Base-by-base conservation (phyloP, 176 grass and related monocot genomes). In the Cenchrus purpureus region DNA sequence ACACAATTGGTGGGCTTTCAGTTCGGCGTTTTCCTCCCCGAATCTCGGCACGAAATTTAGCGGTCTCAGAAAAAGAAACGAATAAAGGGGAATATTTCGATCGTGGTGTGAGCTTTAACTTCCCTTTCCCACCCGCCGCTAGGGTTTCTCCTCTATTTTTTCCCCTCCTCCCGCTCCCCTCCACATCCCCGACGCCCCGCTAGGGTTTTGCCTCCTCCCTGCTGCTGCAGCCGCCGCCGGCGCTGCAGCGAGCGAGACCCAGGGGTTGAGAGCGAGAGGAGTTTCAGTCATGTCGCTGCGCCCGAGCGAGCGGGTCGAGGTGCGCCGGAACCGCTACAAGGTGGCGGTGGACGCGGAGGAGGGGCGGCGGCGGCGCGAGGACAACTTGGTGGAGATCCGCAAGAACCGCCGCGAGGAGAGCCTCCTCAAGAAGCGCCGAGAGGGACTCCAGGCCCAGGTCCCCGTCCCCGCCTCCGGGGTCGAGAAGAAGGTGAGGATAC, bases 371-470 rank as follows among this genome's bases (percentile, higher is more conserved):
- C 83, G 93, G 83, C 86, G 96, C 77, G 96, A 95, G 84, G 96
- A 98, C 82, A 98, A 95, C 84, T 91, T 98, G 96, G 96, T 98
- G 19, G 96, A 98, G 88, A 91, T 98, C 80, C 96, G 96, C 43
- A 95, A 95, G 96, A 92, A 15, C 69, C 91, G 93, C 50, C 91
- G 96, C 61, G 96, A 98, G 86, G 96, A 98, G 90, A 98, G 86
- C 86, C 93, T 98, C 17, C 91, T 90, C 78, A 98, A 98, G 91
- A 98, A 89, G 91, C 89, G 96, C 57, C 91, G 91, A 4, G 96
- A 98, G 86, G 96, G 93, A 63, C 94, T 98, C 53, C 84, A 83
- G 74, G 75, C 93, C 67, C 85, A 90, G 84, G 49, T 61, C 54
- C 78, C 93, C 14, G 42, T 88, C 58, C 83, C 88, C 17, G 76